Evolutionary conservation across 257 asterid genomes (phyloP).

Genomic region (Datura wrightii): DNA sequence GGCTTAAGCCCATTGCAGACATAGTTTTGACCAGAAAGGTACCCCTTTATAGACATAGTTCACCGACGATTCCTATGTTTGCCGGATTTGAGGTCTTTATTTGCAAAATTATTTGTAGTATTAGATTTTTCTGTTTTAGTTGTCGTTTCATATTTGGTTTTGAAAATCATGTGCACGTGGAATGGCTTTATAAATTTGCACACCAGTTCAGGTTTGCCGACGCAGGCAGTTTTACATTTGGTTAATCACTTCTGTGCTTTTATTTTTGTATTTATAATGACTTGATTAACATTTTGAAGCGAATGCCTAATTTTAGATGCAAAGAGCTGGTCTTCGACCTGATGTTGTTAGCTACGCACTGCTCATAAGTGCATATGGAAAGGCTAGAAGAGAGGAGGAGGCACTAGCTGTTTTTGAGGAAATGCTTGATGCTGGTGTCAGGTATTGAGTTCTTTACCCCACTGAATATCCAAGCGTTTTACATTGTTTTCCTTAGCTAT

Average conservation of each 20-base stretch:
- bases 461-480: background rate
- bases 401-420: conserved; percentile 96
- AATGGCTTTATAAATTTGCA: background rate
- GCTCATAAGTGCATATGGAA: conserved; percentile 87
- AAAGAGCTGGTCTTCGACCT: conserved; percentile 71
- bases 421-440: conserved; percentile 98
- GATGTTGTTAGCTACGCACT: conserved; percentile 96
- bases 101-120: background rate
- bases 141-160: background rate
- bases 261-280: conserved; percentile 25
- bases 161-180: background rate
- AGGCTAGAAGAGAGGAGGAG: conserved; percentile 99
- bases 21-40: background rate
- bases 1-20: background rate
- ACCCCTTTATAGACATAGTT: background rate
- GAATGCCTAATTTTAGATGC: conserved; percentile 67
- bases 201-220: background rate
- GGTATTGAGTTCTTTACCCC: conserved; percentile 46
- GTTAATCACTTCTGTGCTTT: conserved; percentile 21
- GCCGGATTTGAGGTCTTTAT: background rate
- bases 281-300: conserved; percentile 35
- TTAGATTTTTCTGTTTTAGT: conserved; percentile 12
- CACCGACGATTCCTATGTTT: background rate
- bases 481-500: conserved; percentile 9
- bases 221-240: conserved; percentile 4